Conservation (phyloP, 1,284 basidiomycete species). For the Cryptococcus sp. region DNA sequence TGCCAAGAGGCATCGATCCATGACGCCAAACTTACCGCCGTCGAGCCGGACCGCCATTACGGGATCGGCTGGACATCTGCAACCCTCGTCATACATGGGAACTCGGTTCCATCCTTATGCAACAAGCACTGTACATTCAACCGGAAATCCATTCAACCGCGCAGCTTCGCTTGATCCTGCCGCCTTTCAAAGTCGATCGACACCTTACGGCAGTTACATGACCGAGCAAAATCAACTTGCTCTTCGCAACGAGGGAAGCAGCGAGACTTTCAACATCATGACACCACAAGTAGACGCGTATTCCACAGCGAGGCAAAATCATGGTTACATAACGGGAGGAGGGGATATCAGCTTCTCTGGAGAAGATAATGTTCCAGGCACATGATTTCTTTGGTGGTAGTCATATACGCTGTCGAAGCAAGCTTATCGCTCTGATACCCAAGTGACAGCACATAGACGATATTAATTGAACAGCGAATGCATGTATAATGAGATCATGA, state of each 20-base stretch:
- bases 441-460: too few species aligned
- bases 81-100: constrained; percentile 1
- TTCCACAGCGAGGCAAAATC: too few species aligned
- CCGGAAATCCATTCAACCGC: constrained; percentile 1
- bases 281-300: too few species aligned
- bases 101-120: constrained; percentile 10
- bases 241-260: background rate
- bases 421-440: too few species aligned
- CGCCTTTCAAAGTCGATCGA: constrained; percentile 5
- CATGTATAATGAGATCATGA: too few species aligned
- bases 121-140: background rate
- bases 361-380: too few species aligned
- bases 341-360: too few species aligned
- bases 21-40: constrained; percentile 15
- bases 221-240: background rate
- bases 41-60: constrained; percentile 1
- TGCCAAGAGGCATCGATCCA: constrained; percentile 16
- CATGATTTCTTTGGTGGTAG: too few species aligned
- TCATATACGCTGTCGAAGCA: too few species aligned
- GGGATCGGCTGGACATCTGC: background rate
- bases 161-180: constrained; percentile 19
- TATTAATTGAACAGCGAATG: too few species aligned
- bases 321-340: too few species aligned
- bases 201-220: background rate
- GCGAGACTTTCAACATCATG: too few species aligned